A percentile compares a stretch with the other conserved stretches of the same genome.
Evolutionary conservation across 2,329 filamentous ascomycete species (phyloP).

Genomic region (Mycosphaerella arachidis): DNA sequence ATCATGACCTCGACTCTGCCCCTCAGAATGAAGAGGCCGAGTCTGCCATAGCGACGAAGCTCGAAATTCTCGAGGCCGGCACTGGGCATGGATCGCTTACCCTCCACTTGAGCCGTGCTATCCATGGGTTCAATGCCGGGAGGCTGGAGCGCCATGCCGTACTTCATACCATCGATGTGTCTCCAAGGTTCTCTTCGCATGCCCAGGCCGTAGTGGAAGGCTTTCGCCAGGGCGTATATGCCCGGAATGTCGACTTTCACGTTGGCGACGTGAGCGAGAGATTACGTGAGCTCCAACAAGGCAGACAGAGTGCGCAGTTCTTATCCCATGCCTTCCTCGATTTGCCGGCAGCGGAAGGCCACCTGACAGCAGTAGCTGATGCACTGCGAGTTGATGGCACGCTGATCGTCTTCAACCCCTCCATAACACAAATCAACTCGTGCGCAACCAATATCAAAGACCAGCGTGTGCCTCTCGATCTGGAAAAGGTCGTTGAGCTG

Average conservation of each 20-base stretch:
- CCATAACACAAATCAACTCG: constrained; percentile 70
- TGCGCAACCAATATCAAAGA: constrained; percentile 55
- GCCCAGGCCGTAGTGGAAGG: constrained; percentile 61
- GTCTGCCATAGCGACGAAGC: constrained; percentile 5
- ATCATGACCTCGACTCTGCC: constrained; percentile 44
- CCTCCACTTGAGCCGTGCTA: constrained; percentile 67
- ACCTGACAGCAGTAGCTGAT: constrained; percentile 49
- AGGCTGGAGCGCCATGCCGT: constrained; percentile 54
- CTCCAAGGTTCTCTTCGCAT: constrained; percentile 56
- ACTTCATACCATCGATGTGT: constrained; percentile 70
- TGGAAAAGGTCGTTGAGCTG: constrained; percentile 60
- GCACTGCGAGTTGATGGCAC: constrained; percentile 61
- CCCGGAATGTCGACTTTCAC: constrained; percentile 68
- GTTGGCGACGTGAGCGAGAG: constrained; percentile 62
- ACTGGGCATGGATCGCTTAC: constrained; percentile 81
- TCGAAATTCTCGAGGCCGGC: constrained; percentile 79
- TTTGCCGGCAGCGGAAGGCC: constrained; percentile 59
- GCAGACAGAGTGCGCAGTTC: constrained; percentile 47
- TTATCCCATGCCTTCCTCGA: constrained; percentile 70
- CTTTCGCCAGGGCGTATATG: constrained; percentile 68
- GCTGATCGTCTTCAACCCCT: constrained; percentile 69
- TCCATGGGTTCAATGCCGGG: constrained; percentile 67
- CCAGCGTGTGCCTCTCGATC: constrained; percentile 51
- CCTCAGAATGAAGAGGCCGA: constrained; percentile 32
- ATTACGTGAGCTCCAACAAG: constrained; percentile 50